These are phyloP conservation scores for Didymella pinodella DNA, from an alignment of 2,329 filamentous ascomycete species.

Conservation along the genomic window DNA sequence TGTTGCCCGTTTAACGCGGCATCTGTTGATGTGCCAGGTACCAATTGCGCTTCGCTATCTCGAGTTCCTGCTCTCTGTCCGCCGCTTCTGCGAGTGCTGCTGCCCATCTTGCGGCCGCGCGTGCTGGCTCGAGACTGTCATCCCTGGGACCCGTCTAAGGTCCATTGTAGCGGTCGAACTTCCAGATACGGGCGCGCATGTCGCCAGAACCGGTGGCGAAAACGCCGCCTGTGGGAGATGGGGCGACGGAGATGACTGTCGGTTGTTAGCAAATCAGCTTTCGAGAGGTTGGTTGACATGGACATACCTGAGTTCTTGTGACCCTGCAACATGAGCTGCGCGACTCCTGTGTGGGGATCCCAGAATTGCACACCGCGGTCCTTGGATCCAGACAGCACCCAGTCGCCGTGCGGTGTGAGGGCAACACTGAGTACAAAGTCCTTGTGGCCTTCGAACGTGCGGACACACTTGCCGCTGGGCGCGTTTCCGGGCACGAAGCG, in stretches of 20 bases:
- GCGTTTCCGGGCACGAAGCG: slow-evolving; percentile 70
- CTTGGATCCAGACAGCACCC: slow-evolving; percentile 97
- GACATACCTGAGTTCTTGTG: slow-evolving; percentile 90
- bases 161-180: slow-evolving; percentile 53
- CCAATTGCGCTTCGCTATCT: background rate
- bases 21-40: background rate
- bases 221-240: slow-evolving; percentile 83
- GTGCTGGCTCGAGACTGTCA: background rate
- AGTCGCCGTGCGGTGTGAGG: slow-evolving; percentile 89
- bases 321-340: slow-evolving; percentile 97
- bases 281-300: background rate
- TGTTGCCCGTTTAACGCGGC: background rate
- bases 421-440: slow-evolving; percentile 98
- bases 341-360: slow-evolving; percentile 91
- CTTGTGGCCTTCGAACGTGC: slow-evolving; percentile 98
- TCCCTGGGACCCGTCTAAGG: slow-evolving; percentile 27
- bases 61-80: background rate
- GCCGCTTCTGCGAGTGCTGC: background rate
- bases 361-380: slow-evolving; percentile 98
- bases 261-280: slow-evolving; percentile 24
- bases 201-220: slow-evolving; percentile 98
- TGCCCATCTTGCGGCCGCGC: background rate
- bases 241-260: slow-evolving; percentile 91
- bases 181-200: slow-evolving; percentile 98
- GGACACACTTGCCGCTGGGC: slow-evolving; percentile 91